Conservation (phyloP, 1,284 basidiomycete species). For the Anthracocystis panici-leucophaei region DNA sequence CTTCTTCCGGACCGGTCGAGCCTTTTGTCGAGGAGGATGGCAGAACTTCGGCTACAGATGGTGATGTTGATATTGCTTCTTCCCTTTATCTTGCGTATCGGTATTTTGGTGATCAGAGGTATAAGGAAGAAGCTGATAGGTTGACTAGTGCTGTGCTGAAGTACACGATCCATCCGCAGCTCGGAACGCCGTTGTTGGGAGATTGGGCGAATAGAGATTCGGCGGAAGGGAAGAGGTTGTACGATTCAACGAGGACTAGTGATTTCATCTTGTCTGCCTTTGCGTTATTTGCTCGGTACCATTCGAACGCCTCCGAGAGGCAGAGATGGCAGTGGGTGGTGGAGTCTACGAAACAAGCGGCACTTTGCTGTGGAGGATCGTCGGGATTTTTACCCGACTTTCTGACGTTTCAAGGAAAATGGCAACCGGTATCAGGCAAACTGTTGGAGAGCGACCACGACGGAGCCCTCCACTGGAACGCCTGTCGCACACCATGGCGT, state of each 20-base stretch:
- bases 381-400: slow-evolving; percentile 62
- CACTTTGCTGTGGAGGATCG: slow-evolving; percentile 16
- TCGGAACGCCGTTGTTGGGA: slow-evolving; percentile 58
- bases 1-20: slow-evolving; percentile 7
- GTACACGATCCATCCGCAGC: slow-evolving; percentile 50
- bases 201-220: slow-evolving; percentile 60
- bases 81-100: slow-evolving; percentile 51
- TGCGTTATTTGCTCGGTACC: slow-evolving; percentile 49
- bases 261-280: slow-evolving; percentile 63
- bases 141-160: slow-evolving; percentile 40
- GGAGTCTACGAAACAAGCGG: slow-evolving; percentile 45
- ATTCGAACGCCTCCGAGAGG: slow-evolving; percentile 34
- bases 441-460: slow-evolving; percentile 59
- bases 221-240: slow-evolving; percentile 37
- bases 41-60: slow-evolving; percentile 58
- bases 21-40: slow-evolving; percentile 59
- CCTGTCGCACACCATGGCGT: slow-evolving; percentile 64
- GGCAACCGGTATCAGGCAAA: slow-evolving; percentile 48
- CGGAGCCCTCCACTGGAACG: slow-evolving; percentile 63
- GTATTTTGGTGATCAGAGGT: slow-evolving; percentile 46
- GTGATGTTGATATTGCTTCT: slow-evolving; percentile 64
- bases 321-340: slow-evolving; percentile 54
- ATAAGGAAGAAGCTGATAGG: slow-evolving; percentile 43
- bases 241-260: slow-evolving; percentile 54
- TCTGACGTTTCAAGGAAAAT: slow-evolving; percentile 37